Conservation (phyloP, 805 yeast species). For the Starmerella floris region DNA sequence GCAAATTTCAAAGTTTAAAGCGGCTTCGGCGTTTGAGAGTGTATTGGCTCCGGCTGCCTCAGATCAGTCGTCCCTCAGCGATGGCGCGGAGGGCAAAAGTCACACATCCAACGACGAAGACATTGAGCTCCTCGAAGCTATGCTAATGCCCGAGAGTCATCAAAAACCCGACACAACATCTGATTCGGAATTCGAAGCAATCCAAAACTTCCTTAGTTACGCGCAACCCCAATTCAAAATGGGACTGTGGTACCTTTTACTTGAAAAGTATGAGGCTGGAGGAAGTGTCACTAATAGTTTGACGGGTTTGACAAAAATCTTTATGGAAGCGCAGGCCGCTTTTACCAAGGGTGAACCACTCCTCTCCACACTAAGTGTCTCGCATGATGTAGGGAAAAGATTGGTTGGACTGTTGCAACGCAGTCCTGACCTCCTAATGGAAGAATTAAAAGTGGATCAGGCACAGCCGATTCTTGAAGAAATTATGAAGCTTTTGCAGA, state of each 20-base stretch:
- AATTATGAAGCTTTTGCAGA: constrained; percentile 24
- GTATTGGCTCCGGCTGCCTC: constrained; percentile 27
- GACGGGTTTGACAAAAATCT: constrained; percentile 32
- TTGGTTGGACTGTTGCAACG: constrained; percentile 20
- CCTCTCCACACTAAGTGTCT: constrained; percentile 40
- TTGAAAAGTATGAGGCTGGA: constrained; percentile 38
- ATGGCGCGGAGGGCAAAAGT: too few species aligned
- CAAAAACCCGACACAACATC: constrained; percentile 12
- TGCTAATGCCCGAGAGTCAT: constrained; percentile 26
- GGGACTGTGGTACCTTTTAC: constrained; percentile 61
- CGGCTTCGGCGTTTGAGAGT: constrained; percentile 50
- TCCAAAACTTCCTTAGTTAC: constrained; percentile 44
- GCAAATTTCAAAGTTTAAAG: constrained; percentile 58
- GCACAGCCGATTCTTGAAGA: constrained; percentile 11
- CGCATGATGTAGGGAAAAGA: constrained; percentile 36
- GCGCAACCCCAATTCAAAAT: constrained; percentile 57
- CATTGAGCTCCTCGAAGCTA: constrained; percentile 24
- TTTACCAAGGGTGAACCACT: constrained; percentile 28
- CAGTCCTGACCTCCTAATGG: constrained; percentile 14
- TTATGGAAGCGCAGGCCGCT: constrained; percentile 35
- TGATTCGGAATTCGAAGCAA: constrained; percentile 35
- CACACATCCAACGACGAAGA: background rate
- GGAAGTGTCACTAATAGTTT: constrained; percentile 38
- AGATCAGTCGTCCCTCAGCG: background rate
- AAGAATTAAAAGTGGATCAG: constrained; percentile 5